Conservation (phyloP, 257 asterid genomes). For the Parsonsia alboflavescens region DNA sequence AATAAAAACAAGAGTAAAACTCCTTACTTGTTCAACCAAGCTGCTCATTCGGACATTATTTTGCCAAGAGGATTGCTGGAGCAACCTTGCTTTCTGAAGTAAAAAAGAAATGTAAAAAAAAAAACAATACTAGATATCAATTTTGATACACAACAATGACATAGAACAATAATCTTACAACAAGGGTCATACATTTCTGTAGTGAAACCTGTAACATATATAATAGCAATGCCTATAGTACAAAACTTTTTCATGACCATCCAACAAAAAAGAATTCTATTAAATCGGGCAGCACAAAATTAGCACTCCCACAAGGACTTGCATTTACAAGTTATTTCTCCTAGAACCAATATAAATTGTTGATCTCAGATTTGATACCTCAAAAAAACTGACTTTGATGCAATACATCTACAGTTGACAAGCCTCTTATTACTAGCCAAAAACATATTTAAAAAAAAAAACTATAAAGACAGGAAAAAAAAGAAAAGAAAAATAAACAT, state of each 20-base stretch:
- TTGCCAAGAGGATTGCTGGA: constrained; percentile 96
- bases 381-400: background rate
- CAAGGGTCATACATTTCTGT: background rate
- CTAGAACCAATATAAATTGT: background rate
- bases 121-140: constrained; percentile 9
- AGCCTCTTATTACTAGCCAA: background rate
- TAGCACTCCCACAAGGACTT: background rate
- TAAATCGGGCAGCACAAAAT: background rate
- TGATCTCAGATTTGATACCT: background rate
- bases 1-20: constrained; percentile 17
- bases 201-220: background rate
- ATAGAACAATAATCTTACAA: background rate
- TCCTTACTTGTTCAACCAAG: constrained; percentile 92
- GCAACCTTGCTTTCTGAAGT: constrained; percentile 80
- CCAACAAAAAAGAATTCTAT: background rate
- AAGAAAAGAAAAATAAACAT: background rate
- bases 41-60: constrained; percentile 84
- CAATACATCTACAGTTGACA: background rate
- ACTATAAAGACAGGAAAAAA: background rate
- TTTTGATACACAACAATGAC: constrained; percentile 3
- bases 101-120: background rate
- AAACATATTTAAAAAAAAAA: background rate
- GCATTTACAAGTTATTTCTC: background rate
- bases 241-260: background rate
- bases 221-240: background rate